Percentiles rank a stretch among this genome's conserved stretches.
Conservation (phyloP, 2,329 filamentous ascomycete species). For the Volutella citrinella region DNA sequence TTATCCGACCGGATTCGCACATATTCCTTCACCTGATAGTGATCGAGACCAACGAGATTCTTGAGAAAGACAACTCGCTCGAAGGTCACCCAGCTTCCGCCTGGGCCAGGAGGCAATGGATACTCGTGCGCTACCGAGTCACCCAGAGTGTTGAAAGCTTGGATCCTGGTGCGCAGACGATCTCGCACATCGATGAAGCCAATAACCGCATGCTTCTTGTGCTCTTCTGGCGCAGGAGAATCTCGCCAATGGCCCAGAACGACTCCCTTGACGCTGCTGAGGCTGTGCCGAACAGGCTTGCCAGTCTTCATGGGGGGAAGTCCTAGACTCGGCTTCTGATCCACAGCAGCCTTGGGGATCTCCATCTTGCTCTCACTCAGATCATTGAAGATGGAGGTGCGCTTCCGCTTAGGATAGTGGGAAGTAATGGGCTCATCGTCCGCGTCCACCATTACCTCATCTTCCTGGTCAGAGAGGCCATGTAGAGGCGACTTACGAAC, state of each 20-base stretch:
- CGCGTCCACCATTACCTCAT: conserved; percentile 42
- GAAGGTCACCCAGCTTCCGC: conserved; percentile 64
- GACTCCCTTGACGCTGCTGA: conserved; percentile 42
- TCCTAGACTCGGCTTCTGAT: conserved; percentile 24
- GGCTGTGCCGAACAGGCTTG: conserved; percentile 27
- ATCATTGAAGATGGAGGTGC: conserved; percentile 47
- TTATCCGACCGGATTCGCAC: conserved; percentile 50
- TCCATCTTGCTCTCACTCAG: conserved; percentile 47
- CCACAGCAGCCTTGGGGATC: conserved; percentile 30
- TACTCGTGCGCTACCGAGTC: conserved; percentile 44
- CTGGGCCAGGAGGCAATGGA: conserved; percentile 54
- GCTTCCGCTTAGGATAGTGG: conserved; percentile 55
- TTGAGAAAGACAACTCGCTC: conserved; percentile 57
- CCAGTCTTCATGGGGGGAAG: conserved; percentile 14
- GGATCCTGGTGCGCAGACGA: conserved; percentile 57
- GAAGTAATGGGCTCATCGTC: conserved; percentile 37
- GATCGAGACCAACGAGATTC: conserved; percentile 53
- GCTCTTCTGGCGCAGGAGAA: conserved; percentile 46
- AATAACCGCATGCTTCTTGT: conserved; percentile 55
- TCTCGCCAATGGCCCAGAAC: conserved; percentile 60
- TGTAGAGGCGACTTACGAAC: conserved; percentile 32
- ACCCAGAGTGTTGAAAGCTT: conserved; percentile 46
- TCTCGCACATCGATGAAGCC: conserved; percentile 63
- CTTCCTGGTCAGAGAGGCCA: conserved; percentile 35
- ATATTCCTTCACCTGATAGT: conserved; percentile 60